A percentile compares a stretch with the other conserved stretches of the same genome.
These are phyloP conservation scores for Volvox carteri DNA, from an alignment of 163 green algal genomes.

Conservation along the genomic window DNA sequence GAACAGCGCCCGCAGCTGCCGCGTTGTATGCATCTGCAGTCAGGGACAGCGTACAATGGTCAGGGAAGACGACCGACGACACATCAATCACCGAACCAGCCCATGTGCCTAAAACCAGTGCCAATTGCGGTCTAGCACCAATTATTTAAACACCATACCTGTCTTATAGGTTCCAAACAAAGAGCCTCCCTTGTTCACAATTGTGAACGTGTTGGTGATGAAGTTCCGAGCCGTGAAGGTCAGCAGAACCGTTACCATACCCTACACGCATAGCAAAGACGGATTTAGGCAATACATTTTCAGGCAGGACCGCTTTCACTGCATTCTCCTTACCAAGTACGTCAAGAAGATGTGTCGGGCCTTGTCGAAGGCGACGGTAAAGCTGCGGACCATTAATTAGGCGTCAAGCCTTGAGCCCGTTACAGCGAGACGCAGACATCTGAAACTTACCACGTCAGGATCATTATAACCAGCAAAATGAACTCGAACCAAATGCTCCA, in stretches of 20 bases:
- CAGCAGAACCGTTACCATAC: slow-evolving; percentile 60
- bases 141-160: too few species aligned
- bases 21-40: slow-evolving; percentile 56
- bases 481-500: slow-evolving; percentile 69
- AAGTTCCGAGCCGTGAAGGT: slow-evolving; percentile 51
- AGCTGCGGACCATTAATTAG: slow-evolving; percentile 37
- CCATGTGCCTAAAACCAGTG: too few species aligned
- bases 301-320: neutral
- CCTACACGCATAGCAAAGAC: neutral
- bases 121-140: too few species aligned
- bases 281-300: neutral
- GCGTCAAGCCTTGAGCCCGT: neutral
- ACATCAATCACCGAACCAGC: too few species aligned
- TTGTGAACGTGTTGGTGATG: slow-evolving; percentile 53
- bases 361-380: slow-evolving; percentile 60
- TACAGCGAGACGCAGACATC: too few species aligned
- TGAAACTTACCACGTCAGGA: slow-evolving; percentile 53
- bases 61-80: too few species aligned
- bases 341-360: slow-evolving; percentile 64
- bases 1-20: slow-evolving; percentile 55
- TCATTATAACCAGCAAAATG: slow-evolving; percentile 63
- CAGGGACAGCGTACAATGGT: too few species aligned
- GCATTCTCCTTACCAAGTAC: slow-evolving; percentile 51
- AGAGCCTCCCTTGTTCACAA: neutral
- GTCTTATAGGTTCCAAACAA: slow-evolving; percentile 44